A percentile compares a stretch with the other conserved stretches of the same genome.
Conservation (phyloP, 441 rosid species). For the Mallotus repandus region DNA sequence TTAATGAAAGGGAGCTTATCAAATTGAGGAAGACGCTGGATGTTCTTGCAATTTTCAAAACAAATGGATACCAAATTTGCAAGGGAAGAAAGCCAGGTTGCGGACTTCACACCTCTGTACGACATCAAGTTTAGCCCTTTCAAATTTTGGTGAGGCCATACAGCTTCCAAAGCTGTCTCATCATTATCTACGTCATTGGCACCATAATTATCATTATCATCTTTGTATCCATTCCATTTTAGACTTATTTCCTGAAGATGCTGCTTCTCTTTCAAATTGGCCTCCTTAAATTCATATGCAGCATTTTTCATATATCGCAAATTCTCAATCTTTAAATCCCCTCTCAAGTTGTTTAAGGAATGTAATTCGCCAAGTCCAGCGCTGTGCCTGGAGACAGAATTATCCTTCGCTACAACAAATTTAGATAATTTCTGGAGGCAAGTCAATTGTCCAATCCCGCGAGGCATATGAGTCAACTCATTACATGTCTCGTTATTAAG, state of each 20-base stretch:
- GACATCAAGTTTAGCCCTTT: background rate
- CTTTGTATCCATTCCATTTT: background rate
- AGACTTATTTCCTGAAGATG: constrained; percentile 13
- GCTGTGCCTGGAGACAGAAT: background rate
- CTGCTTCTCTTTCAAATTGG: constrained; percentile 19
- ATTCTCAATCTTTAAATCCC: background rate
- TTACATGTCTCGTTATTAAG: constrained; percentile 15
- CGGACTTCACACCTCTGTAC: constrained; percentile 18
- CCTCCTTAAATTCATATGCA: constrained; percentile 9
- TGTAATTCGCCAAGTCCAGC: constrained; percentile 21
- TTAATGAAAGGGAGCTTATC: constrained; percentile 11
- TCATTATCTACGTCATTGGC: too few relatives aligned
- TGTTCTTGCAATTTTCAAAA: background rate
- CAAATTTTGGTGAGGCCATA: constrained; percentile 19
- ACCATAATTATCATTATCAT: background rate
- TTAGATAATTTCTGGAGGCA: constrained; percentile 12
- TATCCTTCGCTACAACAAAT: constrained; percentile 11
- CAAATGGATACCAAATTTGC: background rate
- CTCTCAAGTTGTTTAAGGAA: constrained; percentile 22
- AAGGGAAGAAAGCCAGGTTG: constrained; percentile 23
- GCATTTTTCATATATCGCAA: background rate
- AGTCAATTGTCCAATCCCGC: constrained; percentile 24
- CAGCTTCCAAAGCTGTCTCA: background rate
- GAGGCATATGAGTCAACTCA: constrained; percentile 23
- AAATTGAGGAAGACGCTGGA: constrained; percentile 3